Percentiles rank a stretch among this genome's conserved stretches.
These are phyloP conservation scores for Spergularia bocconei DNA, from an alignment of 148 eudicot species.

Conservation along the genomic window DNA sequence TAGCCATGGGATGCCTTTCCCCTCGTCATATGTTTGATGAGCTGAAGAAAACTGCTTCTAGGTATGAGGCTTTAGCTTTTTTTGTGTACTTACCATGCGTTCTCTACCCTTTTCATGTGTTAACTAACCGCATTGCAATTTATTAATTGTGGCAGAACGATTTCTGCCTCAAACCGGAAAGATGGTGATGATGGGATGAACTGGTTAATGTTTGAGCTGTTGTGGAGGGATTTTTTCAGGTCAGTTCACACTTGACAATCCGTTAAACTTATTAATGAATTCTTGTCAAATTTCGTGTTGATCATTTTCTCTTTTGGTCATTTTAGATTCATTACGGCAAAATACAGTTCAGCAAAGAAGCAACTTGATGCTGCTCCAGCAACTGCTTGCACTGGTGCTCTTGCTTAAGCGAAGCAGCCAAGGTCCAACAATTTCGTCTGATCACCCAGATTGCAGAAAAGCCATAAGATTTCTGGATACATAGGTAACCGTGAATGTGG, in stretches of 20 bases:
- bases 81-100: background rate
- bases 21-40: conserved; percentile 95
- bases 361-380: conserved; percentile 61
- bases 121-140: background rate
- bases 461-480: conserved; percentile 1
- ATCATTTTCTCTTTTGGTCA: background rate
- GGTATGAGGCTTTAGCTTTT: conserved; percentile 32
- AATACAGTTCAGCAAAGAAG: conserved; percentile 66
- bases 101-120: background rate
- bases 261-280: background rate
- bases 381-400: conserved; percentile 76
- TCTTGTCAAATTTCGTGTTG: background rate
- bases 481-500: background rate
- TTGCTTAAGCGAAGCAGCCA: conserved; percentile 40
- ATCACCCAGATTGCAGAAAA: conserved; percentile 2
- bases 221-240: conserved; percentile 99
- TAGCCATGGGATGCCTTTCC: conserved; percentile 92
- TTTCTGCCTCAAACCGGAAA: conserved; percentile 68
- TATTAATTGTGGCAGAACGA: conserved; percentile 49
- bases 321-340: conserved; percentile 86
- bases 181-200: conserved; percentile 76
- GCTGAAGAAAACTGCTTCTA: conserved; percentile 72
- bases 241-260: conserved; percentile 22
- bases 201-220: conserved; percentile 91
- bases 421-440: background rate